Percentiles rank a stretch among this genome's conserved stretches.
Conservation (phyloP, 176 grass and related monocot genomes). For the Puya raimondii region DNA sequence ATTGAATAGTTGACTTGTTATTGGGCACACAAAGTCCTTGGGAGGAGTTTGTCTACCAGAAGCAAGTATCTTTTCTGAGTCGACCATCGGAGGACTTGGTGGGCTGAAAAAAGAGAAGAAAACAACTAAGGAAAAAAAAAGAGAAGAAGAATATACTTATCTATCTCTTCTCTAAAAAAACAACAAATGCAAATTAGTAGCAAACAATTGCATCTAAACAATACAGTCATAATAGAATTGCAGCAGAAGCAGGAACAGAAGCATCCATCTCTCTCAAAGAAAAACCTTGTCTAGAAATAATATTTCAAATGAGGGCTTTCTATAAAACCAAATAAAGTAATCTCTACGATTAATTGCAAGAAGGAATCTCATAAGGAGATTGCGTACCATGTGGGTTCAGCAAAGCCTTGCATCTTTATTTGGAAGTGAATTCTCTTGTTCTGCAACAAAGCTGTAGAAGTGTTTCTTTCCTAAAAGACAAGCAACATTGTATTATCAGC, state of each 20-base stretch:
- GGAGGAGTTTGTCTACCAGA: slow-evolving; percentile 25
- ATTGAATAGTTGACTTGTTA: slow-evolving; percentile 59
- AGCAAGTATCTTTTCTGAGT: slow-evolving; percentile 12
- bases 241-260: not conserved
- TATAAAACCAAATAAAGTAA: not conserved
- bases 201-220: not conserved
- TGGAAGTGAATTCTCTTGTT: not conserved
- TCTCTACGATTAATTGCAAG: not conserved
- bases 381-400: slow-evolving; percentile 27
- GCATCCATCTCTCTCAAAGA: not conserved
- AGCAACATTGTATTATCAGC: slow-evolving; percentile 35
- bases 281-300: no score
- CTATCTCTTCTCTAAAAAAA: not conserved
- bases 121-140: not conserved
- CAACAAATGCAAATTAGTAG: not conserved
- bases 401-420: slow-evolving; percentile 11
- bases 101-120: slow-evolving; percentile 2
- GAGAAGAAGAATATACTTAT: not conserved
- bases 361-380: not conserved
- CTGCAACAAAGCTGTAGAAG: not conserved
- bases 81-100: slow-evolving; percentile 12
- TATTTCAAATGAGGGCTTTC: not conserved
- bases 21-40: slow-evolving; percentile 71
- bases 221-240: no score
- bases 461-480: slow-evolving; percentile 48